Base-by-base conservation (phyloP, 768 basidiomycete species). In the Agaricus bisporus region DNA sequence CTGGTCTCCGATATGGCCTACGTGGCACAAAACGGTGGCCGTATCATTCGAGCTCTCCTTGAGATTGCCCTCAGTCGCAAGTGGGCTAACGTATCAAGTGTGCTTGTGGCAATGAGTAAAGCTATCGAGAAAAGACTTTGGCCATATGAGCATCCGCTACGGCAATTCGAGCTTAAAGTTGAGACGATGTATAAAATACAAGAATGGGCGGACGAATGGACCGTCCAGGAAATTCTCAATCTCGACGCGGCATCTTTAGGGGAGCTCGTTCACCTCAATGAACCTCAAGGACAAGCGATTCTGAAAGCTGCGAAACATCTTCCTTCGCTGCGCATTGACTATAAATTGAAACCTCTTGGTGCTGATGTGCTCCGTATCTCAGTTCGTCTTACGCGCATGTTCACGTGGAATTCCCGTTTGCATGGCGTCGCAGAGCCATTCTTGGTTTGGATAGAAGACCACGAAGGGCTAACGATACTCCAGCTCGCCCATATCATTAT, bases 391-490 rank as follows among this genome's bases (percentile, higher is more conserved):
- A 69, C 70, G 14, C 81, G 82, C 22, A 69, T 76, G 6, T 99
- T 98, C 68, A 78, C 78, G 12, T 98, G 97, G 95, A 87, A 75
- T 59, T 61, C 71, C 22, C 88, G 81, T 65, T 60, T 85, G 2
- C 94, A 97, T 60, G 88, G 87, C 0, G 73, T 71, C 10, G 72
- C 74, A 1, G 92, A 98, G 66, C 87, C 91, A 1, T 98, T 98
- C 70, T 98, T 91, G 86, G 67, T 99, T 28, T 98, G 97, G 97
- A 72, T 97, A 2, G 94, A 98, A 70, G 92, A 95, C 61, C 76
- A 85, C 36, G 79, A 86, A 32, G 86, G 83, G n/a, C 58, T 78
- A n/a, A 78, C 78, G 36, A 95, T 98, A 61, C 78, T 94, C 10
- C 94, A 95, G 63, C 76, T 88, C 49, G 73, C 83, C 0, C 83